Evolutionary conservation across 306 rosid species (phyloP).

Genomic region (Prosopis cineraria): DNA sequence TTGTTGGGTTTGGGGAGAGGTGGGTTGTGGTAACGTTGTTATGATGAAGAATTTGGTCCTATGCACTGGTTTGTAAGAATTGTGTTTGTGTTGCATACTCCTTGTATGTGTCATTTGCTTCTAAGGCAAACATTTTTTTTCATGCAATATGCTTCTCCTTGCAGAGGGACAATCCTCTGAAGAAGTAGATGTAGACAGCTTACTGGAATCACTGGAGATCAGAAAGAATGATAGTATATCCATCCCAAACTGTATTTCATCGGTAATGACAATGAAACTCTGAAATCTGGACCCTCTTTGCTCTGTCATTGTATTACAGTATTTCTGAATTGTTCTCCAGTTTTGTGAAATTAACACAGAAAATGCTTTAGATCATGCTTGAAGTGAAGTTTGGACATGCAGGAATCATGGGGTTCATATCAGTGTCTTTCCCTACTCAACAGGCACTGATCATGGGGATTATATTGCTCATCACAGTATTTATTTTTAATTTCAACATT

Average conservation of each 20-base stretch:
- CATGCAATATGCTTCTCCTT: slow-evolving; percentile 38
- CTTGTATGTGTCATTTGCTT: slow-evolving; percentile 21
- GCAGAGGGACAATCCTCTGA: slow-evolving; percentile 55
- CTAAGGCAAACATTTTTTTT: slow-evolving; percentile 38
- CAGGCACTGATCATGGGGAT: neutral
- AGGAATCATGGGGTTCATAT: neutral
- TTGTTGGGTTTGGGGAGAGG: neutral
- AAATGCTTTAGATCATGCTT: slow-evolving; percentile 20
- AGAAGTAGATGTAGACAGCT: slow-evolving; percentile 67
- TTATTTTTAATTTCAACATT: neutral
- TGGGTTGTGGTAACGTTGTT: neutral
- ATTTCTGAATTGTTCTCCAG: neutral
- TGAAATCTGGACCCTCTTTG: slow-evolving; percentile 15
- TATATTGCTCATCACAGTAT: neutral
- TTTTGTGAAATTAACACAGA: neutral
- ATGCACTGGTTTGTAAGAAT: neutral
- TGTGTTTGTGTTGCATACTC: slow-evolving; percentile 26
- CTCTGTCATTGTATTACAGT: slow-evolving; percentile 16
- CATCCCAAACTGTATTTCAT: slow-evolving; percentile 60
- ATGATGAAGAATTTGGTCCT: neutral
- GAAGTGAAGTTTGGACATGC: neutral
- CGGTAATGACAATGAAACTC: slow-evolving; percentile 53
- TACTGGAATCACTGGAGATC: slow-evolving; percentile 53
- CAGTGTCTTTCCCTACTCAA: neutral
- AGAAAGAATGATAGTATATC: slow-evolving; percentile 49